Conservation (phyloP, 176 grass and related monocot species). For the Leersia perrieri region DNA sequence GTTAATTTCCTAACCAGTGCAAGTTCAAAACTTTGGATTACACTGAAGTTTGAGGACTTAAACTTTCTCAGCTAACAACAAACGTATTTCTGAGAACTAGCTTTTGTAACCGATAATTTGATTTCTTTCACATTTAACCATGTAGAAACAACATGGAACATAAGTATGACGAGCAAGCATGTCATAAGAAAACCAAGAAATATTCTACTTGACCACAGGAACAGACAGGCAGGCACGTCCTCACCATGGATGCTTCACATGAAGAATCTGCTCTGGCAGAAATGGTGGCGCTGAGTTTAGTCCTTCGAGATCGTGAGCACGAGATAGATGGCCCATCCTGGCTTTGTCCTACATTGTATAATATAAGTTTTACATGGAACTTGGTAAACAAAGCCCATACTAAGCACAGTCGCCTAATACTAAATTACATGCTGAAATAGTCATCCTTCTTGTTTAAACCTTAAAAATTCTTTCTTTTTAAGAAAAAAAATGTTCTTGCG, state of each 20-base stretch:
- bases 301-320: background rate
- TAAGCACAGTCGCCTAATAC: background rate
- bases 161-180: background rate
- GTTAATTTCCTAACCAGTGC: background rate
- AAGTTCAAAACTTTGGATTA: background rate
- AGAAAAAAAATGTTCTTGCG: background rate
- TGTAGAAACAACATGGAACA: background rate
- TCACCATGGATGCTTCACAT: constrained; percentile 33
- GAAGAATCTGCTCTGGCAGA: constrained; percentile 4
- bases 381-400: background rate
- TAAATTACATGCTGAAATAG: background rate
- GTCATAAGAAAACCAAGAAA: background rate
- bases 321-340: background rate
- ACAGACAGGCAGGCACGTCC: background rate
- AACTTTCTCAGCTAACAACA: background rate
- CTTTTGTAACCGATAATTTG: background rate
- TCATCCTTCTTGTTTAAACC: background rate
- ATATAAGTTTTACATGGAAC: background rate
- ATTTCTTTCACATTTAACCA: background rate
- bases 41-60: background rate
- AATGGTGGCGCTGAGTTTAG: background rate
- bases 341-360: constrained; percentile 22
- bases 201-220: background rate
- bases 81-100: background rate
- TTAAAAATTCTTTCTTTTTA: no score